phyloP scores from a whole-genome alignment of 139 green algal genomes.

The Coccomyxa sp. region DNA sequence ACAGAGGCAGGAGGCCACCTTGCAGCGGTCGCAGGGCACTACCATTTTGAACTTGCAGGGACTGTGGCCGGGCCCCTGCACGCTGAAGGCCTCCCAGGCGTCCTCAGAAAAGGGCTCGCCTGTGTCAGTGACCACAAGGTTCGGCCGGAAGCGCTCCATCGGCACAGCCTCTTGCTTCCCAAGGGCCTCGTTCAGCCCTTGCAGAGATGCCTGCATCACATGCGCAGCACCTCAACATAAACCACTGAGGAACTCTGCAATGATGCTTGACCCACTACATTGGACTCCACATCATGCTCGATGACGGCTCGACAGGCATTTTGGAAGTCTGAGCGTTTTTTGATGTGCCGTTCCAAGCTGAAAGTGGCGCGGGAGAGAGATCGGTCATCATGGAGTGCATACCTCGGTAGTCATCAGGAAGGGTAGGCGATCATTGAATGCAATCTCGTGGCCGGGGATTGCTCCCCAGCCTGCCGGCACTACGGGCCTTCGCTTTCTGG shows the following conservation, averaged over 20 bases:
- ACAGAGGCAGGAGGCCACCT: slow-evolving; percentile 6
- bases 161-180: slow-evolving; percentile 24
- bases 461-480: neutral
- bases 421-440: slow-evolving; percentile 25
- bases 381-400: neutral
- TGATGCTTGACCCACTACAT: neutral
- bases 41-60: slow-evolving; percentile 42
- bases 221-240: too few species aligned
- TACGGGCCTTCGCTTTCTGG: slow-evolving; percentile 2
- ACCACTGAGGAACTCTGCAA: neutral
- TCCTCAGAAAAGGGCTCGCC: slow-evolving; percentile 48
- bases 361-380: neutral
- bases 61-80: neutral
- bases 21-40: slow-evolving; percentile 66
- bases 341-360: neutral
- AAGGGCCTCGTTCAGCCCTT: slow-evolving; percentile 48
- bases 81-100: slow-evolving; percentile 24
- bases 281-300: neutral
- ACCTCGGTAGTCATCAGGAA: slow-evolving; percentile 22
- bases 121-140: slow-evolving; percentile 55
- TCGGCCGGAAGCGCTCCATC: slow-evolving; percentile 76
- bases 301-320: neutral
- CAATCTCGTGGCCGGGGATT: slow-evolving; percentile 9
- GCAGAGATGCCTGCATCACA: slow-evolving; percentile 24
- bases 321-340: neutral